Percentiles rank a stretch among this genome's conserved stretches.
Evolutionary conservation across 768 basidiomycete genomes (phyloP).

Genomic region (Termitomyces sp.): DNA sequence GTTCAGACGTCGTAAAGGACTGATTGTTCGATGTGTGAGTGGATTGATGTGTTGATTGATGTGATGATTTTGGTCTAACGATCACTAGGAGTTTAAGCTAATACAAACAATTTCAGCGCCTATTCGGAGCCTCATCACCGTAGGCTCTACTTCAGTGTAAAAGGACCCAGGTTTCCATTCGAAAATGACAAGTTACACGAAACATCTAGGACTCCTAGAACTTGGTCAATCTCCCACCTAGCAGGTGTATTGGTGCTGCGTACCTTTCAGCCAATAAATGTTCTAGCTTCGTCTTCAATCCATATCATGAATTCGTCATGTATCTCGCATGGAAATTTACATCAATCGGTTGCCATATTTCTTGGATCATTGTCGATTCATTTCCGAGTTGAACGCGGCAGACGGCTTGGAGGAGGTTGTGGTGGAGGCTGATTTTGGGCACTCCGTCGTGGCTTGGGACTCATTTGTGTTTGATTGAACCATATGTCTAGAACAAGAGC

Average conservation of each 20-base stretch:
- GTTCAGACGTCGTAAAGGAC: constrained; percentile 16
- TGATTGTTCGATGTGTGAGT: constrained; percentile 5
- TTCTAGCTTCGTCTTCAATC: constrained; percentile 55
- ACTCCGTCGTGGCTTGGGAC: constrained; percentile 35
- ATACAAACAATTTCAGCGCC: constrained; percentile 12
- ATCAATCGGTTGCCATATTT: constrained; percentile 51
- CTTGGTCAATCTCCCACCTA: neutral
- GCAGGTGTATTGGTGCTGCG: constrained; percentile 6
- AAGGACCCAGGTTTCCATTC: neutral
- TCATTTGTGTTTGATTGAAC: constrained; percentile 36
- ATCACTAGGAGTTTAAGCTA: constrained; percentile 13
- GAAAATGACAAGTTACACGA: neutral
- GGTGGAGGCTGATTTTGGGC: constrained; percentile 29
- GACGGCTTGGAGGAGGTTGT: constrained; percentile 24
- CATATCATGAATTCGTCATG: constrained; percentile 34
- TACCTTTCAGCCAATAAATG: constrained; percentile 8
- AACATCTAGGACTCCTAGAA: neutral
- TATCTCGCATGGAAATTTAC: constrained; percentile 52
- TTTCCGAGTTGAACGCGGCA: constrained; percentile 58
- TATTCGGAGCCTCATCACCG: neutral
- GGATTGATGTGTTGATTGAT: neutral
- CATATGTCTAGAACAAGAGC: constrained; percentile 26
- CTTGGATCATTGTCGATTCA: constrained; percentile 56
- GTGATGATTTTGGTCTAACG: constrained; percentile 7
- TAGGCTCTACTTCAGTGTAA: neutral